A percentile compares a stretch with the other conserved stretches of the same genome.
phyloP scores from a whole-genome alignment of 208 protist species.

The Lotmaria passim region DNA sequence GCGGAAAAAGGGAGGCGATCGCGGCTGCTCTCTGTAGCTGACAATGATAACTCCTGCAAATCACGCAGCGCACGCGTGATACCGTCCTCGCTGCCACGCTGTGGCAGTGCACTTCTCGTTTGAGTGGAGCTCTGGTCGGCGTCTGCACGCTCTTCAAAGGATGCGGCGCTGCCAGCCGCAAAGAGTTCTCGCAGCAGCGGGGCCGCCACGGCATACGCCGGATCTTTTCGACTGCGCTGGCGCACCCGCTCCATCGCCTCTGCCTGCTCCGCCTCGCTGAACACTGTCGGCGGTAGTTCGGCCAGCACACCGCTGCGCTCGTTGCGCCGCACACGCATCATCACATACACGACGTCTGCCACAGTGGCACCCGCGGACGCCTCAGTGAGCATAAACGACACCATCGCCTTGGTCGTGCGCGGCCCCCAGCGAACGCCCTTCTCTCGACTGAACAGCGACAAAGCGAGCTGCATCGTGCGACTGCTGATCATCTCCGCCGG shows the following conservation, averaged over 20 bases:
- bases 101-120: no score
- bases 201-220: slow-evolving; percentile 29
- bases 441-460: slow-evolving; percentile 63
- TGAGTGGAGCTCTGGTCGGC: no score
- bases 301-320: slow-evolving; percentile 44
- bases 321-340: slow-evolving; percentile 64
- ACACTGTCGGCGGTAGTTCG: slow-evolving; percentile 46
- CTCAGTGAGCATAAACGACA: slow-evolving; percentile 29
- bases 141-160: no score
- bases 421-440: slow-evolving; percentile 79
- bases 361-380: slow-evolving; percentile 17
- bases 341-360: slow-evolving; percentile 58
- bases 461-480: slow-evolving; percentile 66
- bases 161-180: background rate
- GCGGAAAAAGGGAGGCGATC: no score
- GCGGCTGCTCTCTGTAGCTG: background rate
- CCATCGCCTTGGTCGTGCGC: slow-evolving; percentile 60
- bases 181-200: slow-evolving; percentile 41
- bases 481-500: slow-evolving; percentile 33
- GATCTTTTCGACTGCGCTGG: slow-evolving; percentile 18
- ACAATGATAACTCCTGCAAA: slow-evolving; percentile 10
- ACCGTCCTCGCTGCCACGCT: background rate
- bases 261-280: slow-evolving; percentile 38
- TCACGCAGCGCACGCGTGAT: slow-evolving; percentile 7
- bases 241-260: slow-evolving; percentile 31